Evolutionary conservation across 2,329 filamentous ascomycete species (phyloP).

Genomic region (Plectosphaerella sp.): DNA sequence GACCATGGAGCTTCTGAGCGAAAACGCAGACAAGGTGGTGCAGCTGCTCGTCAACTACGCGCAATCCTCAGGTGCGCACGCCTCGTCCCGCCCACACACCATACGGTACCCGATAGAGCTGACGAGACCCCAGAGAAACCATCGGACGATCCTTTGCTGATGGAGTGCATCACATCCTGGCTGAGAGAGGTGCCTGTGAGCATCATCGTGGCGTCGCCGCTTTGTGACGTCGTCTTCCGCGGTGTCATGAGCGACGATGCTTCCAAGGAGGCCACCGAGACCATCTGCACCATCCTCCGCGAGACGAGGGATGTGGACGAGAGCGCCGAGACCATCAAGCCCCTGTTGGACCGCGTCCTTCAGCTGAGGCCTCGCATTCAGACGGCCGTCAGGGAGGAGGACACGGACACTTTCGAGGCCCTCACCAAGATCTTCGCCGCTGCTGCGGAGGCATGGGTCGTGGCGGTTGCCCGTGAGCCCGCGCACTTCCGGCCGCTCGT

Average conservation of each 20-base stretch:
- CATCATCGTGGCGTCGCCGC: conserved; percentile 78
- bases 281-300: conserved; percentile 83
- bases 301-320: conserved; percentile 95
- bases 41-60: conserved; percentile 84
- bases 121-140: conserved; percentile 54
- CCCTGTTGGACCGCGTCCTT: conserved; percentile 77
- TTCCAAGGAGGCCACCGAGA: conserved; percentile 86
- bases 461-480: conserved; percentile 83
- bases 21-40: conserved; percentile 86
- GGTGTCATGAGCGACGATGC: conserved; percentile 72
- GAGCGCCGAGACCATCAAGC: conserved; percentile 74
- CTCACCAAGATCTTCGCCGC: conserved; percentile 88
- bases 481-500: conserved; percentile 78
- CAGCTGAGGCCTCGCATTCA: conserved; percentile 72
- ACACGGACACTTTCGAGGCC: conserved; percentile 80
- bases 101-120: conserved; percentile 8
- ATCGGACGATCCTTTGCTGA: conserved; percentile 79
- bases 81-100: neutral
- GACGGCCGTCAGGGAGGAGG: conserved; percentile 72
- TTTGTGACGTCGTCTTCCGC: conserved; percentile 76
- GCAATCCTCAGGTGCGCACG: conserved; percentile 74
- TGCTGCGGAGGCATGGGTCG: conserved; percentile 90
- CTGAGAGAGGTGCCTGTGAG: conserved; percentile 84
- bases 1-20: conserved; percentile 83
- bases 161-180: conserved; percentile 97